These are phyloP conservation scores for Drechslerella dactyloides DNA, from an alignment of 2,329 filamentous ascomycete genomes.

Conservation along the genomic window DNA sequence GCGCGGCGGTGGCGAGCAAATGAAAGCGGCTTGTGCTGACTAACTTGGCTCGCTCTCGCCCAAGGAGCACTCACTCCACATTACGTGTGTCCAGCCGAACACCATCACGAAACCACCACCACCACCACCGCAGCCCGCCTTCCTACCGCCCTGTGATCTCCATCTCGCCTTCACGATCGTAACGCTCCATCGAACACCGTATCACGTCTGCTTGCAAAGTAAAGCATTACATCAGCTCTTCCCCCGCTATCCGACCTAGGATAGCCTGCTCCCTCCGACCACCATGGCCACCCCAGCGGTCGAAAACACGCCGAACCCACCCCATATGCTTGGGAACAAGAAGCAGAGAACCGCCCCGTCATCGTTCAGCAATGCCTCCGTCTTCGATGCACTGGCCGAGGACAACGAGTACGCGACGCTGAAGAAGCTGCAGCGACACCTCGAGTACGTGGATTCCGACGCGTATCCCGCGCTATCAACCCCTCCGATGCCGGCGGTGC, in stretches of 20 bases:
- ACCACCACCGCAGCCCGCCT: not conserved
- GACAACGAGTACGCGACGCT: constrained; percentile 92
- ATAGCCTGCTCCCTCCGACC: constrained; percentile 1
- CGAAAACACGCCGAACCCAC: constrained; percentile 11
- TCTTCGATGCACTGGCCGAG: constrained; percentile 79
- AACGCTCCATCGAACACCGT: not conserved
- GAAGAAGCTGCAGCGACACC: constrained; percentile 94
- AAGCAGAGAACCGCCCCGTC: constrained; percentile 32
- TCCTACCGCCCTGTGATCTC: not conserved
- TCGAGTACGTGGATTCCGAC: constrained; percentile 72
- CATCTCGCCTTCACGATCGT: not conserved
- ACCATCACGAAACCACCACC: not conserved
- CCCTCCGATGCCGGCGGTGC: not conserved
- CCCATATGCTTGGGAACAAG: constrained; percentile 24
- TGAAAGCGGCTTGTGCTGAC: not conserved
- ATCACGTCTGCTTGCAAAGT: not conserved
- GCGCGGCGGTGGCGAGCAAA: not conserved
- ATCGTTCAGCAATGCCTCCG: constrained; percentile 56
- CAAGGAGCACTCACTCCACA: not conserved
- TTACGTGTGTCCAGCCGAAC: not conserved
- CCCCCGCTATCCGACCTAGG: not conserved
- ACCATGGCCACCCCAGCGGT: constrained; percentile 21
- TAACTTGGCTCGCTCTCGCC: not conserved
- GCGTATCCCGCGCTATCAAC: not conserved
- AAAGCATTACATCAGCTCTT: not conserved